Conservation (phyloP, 1,284 basidiomycete genomes). For the Ceraceosorus guamensis region DNA sequence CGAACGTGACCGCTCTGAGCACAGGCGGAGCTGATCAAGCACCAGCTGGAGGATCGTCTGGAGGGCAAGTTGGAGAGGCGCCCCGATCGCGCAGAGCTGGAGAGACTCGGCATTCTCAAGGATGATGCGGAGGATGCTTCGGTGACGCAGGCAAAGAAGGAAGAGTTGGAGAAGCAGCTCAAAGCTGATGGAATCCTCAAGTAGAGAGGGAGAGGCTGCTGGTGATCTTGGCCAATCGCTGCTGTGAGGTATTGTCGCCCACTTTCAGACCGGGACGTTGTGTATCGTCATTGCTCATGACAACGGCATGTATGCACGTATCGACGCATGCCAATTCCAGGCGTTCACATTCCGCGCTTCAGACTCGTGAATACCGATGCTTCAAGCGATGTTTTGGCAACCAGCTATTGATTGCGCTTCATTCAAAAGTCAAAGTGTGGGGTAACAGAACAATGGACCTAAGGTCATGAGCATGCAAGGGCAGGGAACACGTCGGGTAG, state of each 20-base stretch:
- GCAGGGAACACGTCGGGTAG: too few relatives aligned
- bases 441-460: too few relatives aligned
- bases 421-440: too few relatives aligned
- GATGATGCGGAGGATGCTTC: constrained; percentile 58
- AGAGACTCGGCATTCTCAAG: constrained; percentile 22
- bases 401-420: too few relatives aligned
- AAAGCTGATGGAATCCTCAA: neutral
- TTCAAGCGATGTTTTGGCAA: too few relatives aligned
- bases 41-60: constrained; percentile 27
- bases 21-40: constrained; percentile 28
- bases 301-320: too few relatives aligned
- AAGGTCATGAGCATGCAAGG: too few relatives aligned
- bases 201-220: neutral
- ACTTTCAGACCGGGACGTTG: neutral
- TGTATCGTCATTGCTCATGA: neutral
- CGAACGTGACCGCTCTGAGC: too few relatives aligned
- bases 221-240: neutral
- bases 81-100: constrained; percentile 29
- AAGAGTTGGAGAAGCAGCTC: neutral
- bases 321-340: too few relatives aligned
- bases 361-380: too few relatives aligned
- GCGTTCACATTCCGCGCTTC: too few relatives aligned
- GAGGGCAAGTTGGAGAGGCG: constrained; percentile 28
- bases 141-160: constrained; percentile 1
- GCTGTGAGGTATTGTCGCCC: neutral